A percentile compares a stretch with the other conserved stretches of the same genome.
Conservation (phyloP, 2,329 filamentous ascomycete genomes). For the Colletotrichum eremochloae region DNA sequence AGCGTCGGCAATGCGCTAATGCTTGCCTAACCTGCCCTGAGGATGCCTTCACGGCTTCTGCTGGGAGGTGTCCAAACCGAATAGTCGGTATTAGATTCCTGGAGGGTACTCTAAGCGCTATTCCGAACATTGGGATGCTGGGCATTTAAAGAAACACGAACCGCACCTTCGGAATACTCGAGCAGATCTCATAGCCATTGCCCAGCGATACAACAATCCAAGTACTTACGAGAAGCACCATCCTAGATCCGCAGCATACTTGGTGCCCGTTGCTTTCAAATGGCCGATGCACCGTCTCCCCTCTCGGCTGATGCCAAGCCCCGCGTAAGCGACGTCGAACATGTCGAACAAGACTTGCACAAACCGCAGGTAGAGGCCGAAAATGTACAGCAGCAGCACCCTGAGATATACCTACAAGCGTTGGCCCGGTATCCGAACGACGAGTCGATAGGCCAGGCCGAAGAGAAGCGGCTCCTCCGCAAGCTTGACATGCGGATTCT, state of each 20-base stretch:
- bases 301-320: not conserved
- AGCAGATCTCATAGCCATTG: not conserved
- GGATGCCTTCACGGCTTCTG: conserved; percentile 6
- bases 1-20: not conserved
- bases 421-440: conserved; percentile 54
- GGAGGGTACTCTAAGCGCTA: conserved; percentile 11
- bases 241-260: not conserved
- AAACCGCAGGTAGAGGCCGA: conserved; percentile 28
- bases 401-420: conserved; percentile 53
- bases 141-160: conserved; percentile 6
- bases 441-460: conserved; percentile 52
- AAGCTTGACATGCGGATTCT: conserved; percentile 56
- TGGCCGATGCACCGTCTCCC: conserved; percentile 10
- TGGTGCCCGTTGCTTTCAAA: not conserved
- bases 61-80: conserved; percentile 27
- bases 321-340: conserved; percentile 41
- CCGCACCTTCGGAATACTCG: not conserved
- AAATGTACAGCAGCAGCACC: conserved; percentile 44
- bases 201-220: not conserved
- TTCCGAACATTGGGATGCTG: not conserved
- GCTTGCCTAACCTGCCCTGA: conserved; percentile 8
- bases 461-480: conserved; percentile 51
- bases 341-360: conserved; percentile 42
- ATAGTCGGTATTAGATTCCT: not conserved
- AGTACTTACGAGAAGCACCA: not conserved